phyloP scores from a whole-genome alignment of 345 rosid genomes.

The Salix purpurea region DNA sequence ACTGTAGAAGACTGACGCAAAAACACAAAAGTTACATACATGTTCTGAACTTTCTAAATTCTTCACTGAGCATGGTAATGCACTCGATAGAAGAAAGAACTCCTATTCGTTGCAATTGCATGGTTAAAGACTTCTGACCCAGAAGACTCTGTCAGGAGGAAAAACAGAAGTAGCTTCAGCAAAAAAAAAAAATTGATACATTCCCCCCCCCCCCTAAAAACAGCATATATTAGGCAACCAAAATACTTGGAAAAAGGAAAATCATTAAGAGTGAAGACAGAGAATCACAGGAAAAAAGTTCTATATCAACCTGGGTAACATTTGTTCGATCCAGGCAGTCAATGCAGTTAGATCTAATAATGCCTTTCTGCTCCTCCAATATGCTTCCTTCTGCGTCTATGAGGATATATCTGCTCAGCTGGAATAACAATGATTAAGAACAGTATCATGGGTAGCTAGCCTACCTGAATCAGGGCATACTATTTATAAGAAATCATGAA shows the following conservation, averaged over 20 bases:
- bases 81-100: conserved; percentile 49
- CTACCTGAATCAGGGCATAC: conserved; percentile 17
- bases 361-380: conserved; percentile 83
- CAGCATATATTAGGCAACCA: conserved; percentile 16
- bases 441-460: conserved; percentile 37
- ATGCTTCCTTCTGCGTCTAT: conserved; percentile 60
- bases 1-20: conserved; percentile 1
- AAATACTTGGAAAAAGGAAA: neutral
- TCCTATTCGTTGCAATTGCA: conserved; percentile 68
- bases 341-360: conserved; percentile 86
- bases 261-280: neutral
- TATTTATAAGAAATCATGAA: conserved; percentile 5
- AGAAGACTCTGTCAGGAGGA: conserved; percentile 60
- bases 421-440: conserved; percentile 50
- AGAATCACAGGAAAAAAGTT: neutral
- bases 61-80: conserved; percentile 59
- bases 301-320: conserved; percentile 76
- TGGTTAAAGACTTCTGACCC: conserved; percentile 64
- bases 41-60: conserved; percentile 62
- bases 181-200: neutral
- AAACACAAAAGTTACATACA: conserved; percentile 39
- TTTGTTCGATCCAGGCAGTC: conserved; percentile 98
- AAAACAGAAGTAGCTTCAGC: conserved; percentile 2
- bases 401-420: conserved; percentile 85
- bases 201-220: neutral